Evolutionary conservation across 441 rosid genomes (phyloP).

Genomic region (Adansonia rubrostipa): DNA sequence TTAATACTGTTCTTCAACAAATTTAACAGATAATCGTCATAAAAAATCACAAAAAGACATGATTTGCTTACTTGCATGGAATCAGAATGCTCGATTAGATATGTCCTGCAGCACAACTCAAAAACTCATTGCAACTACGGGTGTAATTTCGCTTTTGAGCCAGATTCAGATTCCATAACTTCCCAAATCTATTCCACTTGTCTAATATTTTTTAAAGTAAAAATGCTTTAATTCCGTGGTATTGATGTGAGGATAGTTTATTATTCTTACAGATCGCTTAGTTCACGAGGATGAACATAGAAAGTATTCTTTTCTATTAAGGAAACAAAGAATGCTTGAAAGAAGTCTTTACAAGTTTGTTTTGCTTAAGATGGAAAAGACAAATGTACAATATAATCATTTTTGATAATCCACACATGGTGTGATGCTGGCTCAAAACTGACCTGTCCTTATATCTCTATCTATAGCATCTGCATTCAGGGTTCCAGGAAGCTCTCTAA

Average conservation of each 20-base stretch:
- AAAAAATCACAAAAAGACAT: neutral
- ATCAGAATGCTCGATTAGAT: neutral
- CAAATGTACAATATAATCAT: neutral
- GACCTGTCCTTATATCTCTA: conserved; percentile 79
- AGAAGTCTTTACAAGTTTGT: neutral
- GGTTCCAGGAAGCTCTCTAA: conserved; percentile 93
- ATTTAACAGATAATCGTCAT: neutral
- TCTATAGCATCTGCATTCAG: conserved; percentile 83
- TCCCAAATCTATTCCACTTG: no score
- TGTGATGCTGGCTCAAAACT: conserved; percentile 45
- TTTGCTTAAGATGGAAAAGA: conserved; percentile 5
- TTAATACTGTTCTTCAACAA: neutral
- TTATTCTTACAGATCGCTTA: neutral
- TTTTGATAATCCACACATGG: conserved; percentile 11
- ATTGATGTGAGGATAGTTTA: neutral
- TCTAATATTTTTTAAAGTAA: neutral
- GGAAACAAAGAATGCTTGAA: neutral
- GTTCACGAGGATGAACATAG: neutral
- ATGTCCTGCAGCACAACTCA: neutral
- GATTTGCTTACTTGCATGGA: neutral
- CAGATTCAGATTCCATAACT: neutral
- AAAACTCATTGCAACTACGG: neutral
- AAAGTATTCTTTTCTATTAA: conserved; percentile 3
- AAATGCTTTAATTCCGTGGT: neutral
- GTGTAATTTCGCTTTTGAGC: neutral